Evolutionary conservation across 192 early-diverging fungal species (phyloP).

Genomic region (Coemansia sp.): DNA sequence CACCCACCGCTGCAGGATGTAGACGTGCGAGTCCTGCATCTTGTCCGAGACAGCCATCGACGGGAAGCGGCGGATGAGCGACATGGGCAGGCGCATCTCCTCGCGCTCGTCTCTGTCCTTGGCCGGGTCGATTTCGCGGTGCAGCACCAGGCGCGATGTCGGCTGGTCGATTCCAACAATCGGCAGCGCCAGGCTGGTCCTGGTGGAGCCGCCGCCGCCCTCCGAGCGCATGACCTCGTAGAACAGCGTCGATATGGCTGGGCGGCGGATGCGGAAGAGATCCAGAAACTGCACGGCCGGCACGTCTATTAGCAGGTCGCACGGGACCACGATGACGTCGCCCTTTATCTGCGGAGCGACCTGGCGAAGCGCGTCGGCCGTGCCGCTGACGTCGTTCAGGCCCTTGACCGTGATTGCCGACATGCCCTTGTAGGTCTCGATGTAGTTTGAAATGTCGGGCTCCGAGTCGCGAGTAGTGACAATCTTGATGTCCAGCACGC

Average conservation of each 20-base stretch:
- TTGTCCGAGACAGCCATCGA: constrained; percentile 74
- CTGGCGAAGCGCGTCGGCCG: constrained; percentile 81
- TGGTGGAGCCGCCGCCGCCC: constrained; percentile 58
- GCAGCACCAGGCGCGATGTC: constrained; percentile 50
- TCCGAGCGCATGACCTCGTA: constrained; percentile 79
- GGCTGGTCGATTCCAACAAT: constrained; percentile 54
- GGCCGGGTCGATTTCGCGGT: constrained; percentile 20
- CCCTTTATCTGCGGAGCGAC: constrained; percentile 82
- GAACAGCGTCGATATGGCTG: constrained; percentile 80
- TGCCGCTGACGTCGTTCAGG: constrained; percentile 62
- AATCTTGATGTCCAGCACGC: constrained; percentile 73
- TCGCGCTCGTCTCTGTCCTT: constrained; percentile 10
- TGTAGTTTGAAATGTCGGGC: constrained; percentile 57
- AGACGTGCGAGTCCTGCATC: constrained; percentile 88
- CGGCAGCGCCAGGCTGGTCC: constrained; percentile 19
- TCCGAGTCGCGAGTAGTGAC: constrained; percentile 68
- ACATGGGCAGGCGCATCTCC: constrained; percentile 41
- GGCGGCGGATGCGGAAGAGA: constrained; percentile 72
- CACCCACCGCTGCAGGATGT: constrained; percentile 93
- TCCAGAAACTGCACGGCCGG: constrained; percentile 83
- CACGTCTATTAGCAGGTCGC: constrained; percentile 87
- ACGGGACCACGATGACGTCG: constrained; percentile 90
- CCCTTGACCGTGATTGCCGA: constrained; percentile 56
- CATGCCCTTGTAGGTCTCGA: constrained; percentile 56
- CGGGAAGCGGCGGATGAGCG: constrained; percentile 74